Percentiles rank a stretch among this genome's conserved stretches.
phyloP scores from a whole-genome alignment of 257 asterid genomes.

The Solanum rostratum region DNA sequence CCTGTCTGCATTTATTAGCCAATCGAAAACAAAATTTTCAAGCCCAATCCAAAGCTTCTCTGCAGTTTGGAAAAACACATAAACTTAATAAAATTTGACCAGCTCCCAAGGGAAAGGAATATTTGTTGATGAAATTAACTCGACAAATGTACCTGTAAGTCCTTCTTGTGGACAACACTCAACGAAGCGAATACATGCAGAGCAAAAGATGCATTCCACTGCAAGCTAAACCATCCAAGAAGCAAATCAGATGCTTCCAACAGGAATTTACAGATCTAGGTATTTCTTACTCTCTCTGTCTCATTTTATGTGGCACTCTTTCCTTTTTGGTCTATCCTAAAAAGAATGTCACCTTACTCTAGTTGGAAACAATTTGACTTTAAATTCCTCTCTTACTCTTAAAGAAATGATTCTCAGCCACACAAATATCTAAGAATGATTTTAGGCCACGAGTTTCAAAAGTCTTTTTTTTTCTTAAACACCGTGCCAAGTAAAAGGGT shows the following conservation, averaged over 20 bases:
- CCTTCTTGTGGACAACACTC: constrained; percentile 99
- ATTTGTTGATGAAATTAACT: constrained; percentile 8
- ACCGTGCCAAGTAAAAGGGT: too few species aligned
- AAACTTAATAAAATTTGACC: constrained; percentile 1
- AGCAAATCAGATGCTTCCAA: background rate
- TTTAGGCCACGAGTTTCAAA: too few species aligned
- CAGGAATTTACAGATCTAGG: background rate
- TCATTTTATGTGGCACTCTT: too few species aligned
- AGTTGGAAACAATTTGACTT: too few species aligned
- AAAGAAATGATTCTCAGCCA: too few species aligned
- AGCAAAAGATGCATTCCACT: constrained; percentile 98
- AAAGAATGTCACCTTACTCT: too few species aligned
- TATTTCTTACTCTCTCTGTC: background rate
- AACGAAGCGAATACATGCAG: constrained; percentile 97
- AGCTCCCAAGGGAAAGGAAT: background rate
- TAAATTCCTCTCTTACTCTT: too few species aligned
- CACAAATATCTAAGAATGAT: too few species aligned
- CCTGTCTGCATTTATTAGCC: constrained; percentile 99
- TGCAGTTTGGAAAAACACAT: constrained; percentile 26
- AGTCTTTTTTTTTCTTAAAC: too few species aligned
- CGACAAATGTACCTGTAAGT: constrained; percentile 57
- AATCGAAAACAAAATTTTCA: constrained; percentile 94
- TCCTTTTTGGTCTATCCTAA: too few species aligned
- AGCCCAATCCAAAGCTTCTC: constrained; percentile 98
- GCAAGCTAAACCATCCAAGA: constrained; percentile 59